These are phyloP conservation scores for Termitomyces sp. DNA, from an alignment of 768 basidiomycete genomes.

Conservation along the genomic window DNA sequence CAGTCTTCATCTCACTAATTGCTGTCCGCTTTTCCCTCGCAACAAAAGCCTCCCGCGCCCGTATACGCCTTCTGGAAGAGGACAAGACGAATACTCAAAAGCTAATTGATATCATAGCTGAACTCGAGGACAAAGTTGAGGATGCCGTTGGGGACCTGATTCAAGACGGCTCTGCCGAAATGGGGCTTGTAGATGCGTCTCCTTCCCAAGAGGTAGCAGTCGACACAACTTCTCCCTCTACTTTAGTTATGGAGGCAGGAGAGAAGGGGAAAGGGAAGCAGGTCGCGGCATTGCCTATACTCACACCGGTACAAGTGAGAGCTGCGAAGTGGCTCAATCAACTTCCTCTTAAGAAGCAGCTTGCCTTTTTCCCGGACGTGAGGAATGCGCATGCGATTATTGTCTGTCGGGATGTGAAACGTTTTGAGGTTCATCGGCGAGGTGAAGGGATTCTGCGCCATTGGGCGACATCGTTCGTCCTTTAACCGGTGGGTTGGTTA, in stretches of 20 bases:
- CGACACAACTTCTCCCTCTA: background rate
- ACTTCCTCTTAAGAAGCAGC: conserved; percentile 68
- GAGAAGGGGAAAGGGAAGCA: background rate
- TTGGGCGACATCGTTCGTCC: conserved; percentile 31
- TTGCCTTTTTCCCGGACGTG: conserved; percentile 55
- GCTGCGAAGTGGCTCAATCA: conserved; percentile 59
- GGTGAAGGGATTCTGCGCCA: conserved; percentile 68
- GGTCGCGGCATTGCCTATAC: conserved; percentile 31
- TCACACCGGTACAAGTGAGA: conserved; percentile 51
- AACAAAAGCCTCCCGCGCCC: conserved; percentile 52
- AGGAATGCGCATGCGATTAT: conserved; percentile 69
- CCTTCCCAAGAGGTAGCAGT: background rate
- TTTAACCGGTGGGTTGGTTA: background rate
- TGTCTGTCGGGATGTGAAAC: conserved; percentile 59
- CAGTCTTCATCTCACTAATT: conserved; percentile 47
- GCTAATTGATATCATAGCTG: conserved; percentile 50
- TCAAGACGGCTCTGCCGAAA: conserved; percentile 26
- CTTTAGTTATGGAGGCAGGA: background rate
- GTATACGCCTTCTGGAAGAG: conserved; percentile 60
- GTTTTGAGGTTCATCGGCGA: conserved; percentile 47
- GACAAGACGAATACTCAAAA: conserved; percentile 41
- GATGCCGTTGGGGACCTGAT: conserved; percentile 55
- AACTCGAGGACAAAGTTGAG: conserved; percentile 58
- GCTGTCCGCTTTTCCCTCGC: conserved; percentile 53
- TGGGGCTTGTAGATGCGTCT: conserved; percentile 14